phyloP scores from a whole-genome alignment of 164 flowering plant species.

The Sextonia rubra region DNA sequence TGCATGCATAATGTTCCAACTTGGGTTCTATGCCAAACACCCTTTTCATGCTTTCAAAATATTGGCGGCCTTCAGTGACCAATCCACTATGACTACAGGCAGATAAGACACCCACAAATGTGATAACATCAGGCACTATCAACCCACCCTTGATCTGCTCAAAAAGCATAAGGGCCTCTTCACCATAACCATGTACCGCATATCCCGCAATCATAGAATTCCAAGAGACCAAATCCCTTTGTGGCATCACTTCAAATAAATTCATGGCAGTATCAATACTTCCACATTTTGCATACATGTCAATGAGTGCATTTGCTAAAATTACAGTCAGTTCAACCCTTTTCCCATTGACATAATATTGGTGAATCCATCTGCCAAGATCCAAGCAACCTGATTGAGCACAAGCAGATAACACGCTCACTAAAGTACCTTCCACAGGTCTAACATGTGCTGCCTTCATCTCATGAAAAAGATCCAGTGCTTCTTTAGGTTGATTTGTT shows the following conservation, averaged over 20 bases:
- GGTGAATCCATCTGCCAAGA: constrained; percentile 48
- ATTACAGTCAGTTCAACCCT: constrained; percentile 24
- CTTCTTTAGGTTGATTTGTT: constrained; percentile 47
- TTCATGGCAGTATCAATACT: constrained; percentile 30
- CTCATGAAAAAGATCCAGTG: constrained; percentile 47
- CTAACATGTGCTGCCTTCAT: constrained; percentile 38
- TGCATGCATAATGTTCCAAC: constrained; percentile 49
- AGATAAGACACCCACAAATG: constrained; percentile 46
- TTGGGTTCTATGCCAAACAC: constrained; percentile 35
- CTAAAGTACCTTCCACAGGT: constrained; percentile 59
- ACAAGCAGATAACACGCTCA: constrained; percentile 63
- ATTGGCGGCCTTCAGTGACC: constrained; percentile 28
- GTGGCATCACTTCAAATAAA: constrained; percentile 29
- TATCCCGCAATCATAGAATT: constrained; percentile 47
- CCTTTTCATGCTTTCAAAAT: constrained; percentile 31
- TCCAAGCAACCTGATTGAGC: constrained; percentile 54
- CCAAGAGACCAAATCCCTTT: constrained; percentile 51
- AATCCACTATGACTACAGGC: constrained; percentile 56
- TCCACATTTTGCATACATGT: constrained; percentile 64
- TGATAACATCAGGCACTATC: constrained; percentile 40
- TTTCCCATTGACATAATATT: constrained; percentile 29
- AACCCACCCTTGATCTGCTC: constrained; percentile 28
- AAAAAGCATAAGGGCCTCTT: constrained; percentile 33
- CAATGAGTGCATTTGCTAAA: constrained; percentile 46
- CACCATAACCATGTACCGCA: constrained; percentile 46